These are phyloP conservation scores for Suillus luteus DNA, from an alignment of 768 basidiomycete genomes.

Conservation along the genomic window DNA sequence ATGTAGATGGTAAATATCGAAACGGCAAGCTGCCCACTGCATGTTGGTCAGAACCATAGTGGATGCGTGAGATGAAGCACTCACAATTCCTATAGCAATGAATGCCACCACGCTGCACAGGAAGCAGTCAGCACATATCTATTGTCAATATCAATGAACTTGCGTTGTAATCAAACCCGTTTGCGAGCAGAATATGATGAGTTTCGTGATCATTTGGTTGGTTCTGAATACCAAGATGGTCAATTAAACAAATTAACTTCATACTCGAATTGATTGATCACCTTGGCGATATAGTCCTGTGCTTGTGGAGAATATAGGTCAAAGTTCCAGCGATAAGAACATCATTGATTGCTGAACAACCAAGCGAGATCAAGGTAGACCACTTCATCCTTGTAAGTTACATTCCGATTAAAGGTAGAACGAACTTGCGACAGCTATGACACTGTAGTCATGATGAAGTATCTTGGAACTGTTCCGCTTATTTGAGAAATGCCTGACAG, in stretches of 20 bases:
- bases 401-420: background rate
- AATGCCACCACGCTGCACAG: slow-evolving; percentile 20
- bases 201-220: slow-evolving; percentile 17
- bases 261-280: slow-evolving; percentile 7
- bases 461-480: background rate
- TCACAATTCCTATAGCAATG: slow-evolving; percentile 22
- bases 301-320: slow-evolving; percentile 16
- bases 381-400: slow-evolving; percentile 20
- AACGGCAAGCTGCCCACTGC: slow-evolving; percentile 22
- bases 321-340: slow-evolving; percentile 27
- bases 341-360: slow-evolving; percentile 22
- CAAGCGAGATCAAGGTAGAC: slow-evolving; percentile 25
- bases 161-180: slow-evolving; percentile 32
- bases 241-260: background rate
- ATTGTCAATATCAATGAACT: background rate
- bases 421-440: background rate
- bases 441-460: background rate
- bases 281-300: slow-evolving; percentile 17
- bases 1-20: slow-evolving; percentile 21
- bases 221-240: slow-evolving; percentile 14
- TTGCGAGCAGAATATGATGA: slow-evolving; percentile 25
- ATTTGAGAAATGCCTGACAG: background rate
- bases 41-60: background rate
- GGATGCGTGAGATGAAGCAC: background rate
- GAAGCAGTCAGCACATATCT: background rate